A percentile compares a stretch with the other conserved stretches of the same genome.
Evolutionary conservation across 1,284 basidiomycete species (phyloP).

Genomic region (Coniferiporia weirii): DNA sequence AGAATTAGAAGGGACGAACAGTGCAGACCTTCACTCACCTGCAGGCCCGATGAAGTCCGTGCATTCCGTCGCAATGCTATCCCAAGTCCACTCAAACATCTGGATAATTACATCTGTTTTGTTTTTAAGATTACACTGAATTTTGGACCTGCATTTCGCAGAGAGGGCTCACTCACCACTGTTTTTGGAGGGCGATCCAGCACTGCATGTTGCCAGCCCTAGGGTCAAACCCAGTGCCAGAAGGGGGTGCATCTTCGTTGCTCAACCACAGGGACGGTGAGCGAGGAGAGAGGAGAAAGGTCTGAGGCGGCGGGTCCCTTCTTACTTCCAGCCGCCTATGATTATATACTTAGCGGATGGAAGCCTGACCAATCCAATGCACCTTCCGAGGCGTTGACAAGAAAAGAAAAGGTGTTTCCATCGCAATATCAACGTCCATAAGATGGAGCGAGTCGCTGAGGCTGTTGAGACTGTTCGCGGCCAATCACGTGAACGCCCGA

Average conservation of each 20-base stretch:
- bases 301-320: too few relatives aligned
- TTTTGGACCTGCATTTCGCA: too few relatives aligned
- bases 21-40: slow-evolving; percentile 22
- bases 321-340: too few relatives aligned
- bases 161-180: background rate
- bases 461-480: background rate
- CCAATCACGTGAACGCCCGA: background rate
- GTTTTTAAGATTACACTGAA: too few relatives aligned
- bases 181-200: background rate
- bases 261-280: too few relatives aligned
- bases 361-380: too few relatives aligned
- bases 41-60: slow-evolving; percentile 60
- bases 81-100: slow-evolving; percentile 39
- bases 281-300: too few relatives aligned
- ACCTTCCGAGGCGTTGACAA: too few relatives aligned
- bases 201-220: background rate
- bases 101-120: slow-evolving; percentile 31
- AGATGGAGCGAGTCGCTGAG: background rate
- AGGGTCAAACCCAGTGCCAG: background rate
- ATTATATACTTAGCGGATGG: too few relatives aligned
- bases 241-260: background rate
- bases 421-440: background rate
- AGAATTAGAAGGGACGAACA: background rate
- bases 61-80: slow-evolving; percentile 59
- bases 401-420: too few relatives aligned